Evolutionary conservation across 2,329 filamentous ascomycete genomes (phyloP).

Genomic region (Colletotrichum abscissum): DNA sequence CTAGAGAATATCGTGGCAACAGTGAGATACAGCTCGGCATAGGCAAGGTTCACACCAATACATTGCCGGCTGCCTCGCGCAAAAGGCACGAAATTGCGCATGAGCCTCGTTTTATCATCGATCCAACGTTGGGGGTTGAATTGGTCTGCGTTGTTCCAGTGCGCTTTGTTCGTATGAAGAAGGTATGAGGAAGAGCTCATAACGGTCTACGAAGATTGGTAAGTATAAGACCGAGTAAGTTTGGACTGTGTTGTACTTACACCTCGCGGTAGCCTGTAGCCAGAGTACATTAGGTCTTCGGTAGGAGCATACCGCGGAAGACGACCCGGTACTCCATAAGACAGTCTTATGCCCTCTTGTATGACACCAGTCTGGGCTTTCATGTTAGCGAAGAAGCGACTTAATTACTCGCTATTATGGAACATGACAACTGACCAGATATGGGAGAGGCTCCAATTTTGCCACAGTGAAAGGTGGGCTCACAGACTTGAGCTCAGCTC

Average conservation of each 20-base stretch:
- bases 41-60: conserved; percentile 37
- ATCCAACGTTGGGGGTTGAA: conserved; percentile 44
- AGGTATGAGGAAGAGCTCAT: no score
- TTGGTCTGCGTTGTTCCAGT: no score
- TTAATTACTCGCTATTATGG: no score
- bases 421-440: conserved; percentile 12
- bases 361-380: conserved; percentile 20
- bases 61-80: conserved; percentile 38
- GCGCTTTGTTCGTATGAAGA: no score
- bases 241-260: conserved; percentile 4
- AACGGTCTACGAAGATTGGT: no score
- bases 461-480: conserved; percentile 40
- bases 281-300: conserved; percentile 25
- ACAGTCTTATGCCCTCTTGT: conserved; percentile 30
- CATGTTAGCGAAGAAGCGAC: neutral
- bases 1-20: conserved; percentile 14
- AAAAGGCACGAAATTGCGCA: conserved; percentile 35
- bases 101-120: conserved; percentile 34
- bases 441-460: conserved; percentile 27
- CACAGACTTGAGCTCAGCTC: conserved; percentile 42
- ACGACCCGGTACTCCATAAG: conserved; percentile 31
- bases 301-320: conserved; percentile 24
- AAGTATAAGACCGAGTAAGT: neutral
- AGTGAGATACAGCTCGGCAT: conserved; percentile 31
- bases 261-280: conserved; percentile 29